Evolutionary conservation across 495 filamentous ascomycete genomes (phyloP), one percentile per base, ranked within the genome.

Genomic region (Sordaria brevicollis): DNA sequence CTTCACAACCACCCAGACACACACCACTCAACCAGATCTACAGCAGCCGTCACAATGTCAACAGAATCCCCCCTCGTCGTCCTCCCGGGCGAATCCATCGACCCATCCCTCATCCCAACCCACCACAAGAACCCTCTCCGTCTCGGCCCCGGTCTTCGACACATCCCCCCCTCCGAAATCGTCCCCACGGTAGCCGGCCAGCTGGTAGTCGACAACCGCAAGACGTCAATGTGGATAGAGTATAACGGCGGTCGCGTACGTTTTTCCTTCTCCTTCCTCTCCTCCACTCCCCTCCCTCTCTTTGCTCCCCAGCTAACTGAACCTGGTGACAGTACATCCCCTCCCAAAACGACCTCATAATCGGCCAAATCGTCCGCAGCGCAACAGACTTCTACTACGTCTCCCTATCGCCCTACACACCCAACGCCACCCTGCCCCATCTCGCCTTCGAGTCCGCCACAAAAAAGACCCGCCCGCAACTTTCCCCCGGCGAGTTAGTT

Each of bases 391-490:
- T 84, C 73, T 97, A 91, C 83, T 90, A 90, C 70, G 83, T 83
- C 70, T 81, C 76, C 71, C 75, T 84, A 43, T 80, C 84, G n/a
- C 82, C 83, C 25, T 88, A 96, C 77, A 90, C 90, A 1, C 78
- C 93, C 9, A 85, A 88, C 72, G 93, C 92, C 3, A 81, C 90
- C 9, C 87, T 99, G 1, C 92, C 93, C 0, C 91, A 96, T 74
- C 86, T 99, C 8, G 87, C 94, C 29, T 99, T 99, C 77, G 93
- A 97, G 79, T 87, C 88, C 70, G 95, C 93, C 31, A 94, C 89
- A 38, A 96, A 93, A 78, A 99, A 98, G 78, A 96, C 93, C 4
- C 87, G 93, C 9, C 95, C 95, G 4, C 84, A 90, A 69, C 84
- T 99, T 71, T 79, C 82, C 41, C 78, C 86, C 4, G 93, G 93